These are phyloP conservation scores for Termitomyces sp. DNA, from an alignment of 768 basidiomycete genomes.

Conservation along the genomic window DNA sequence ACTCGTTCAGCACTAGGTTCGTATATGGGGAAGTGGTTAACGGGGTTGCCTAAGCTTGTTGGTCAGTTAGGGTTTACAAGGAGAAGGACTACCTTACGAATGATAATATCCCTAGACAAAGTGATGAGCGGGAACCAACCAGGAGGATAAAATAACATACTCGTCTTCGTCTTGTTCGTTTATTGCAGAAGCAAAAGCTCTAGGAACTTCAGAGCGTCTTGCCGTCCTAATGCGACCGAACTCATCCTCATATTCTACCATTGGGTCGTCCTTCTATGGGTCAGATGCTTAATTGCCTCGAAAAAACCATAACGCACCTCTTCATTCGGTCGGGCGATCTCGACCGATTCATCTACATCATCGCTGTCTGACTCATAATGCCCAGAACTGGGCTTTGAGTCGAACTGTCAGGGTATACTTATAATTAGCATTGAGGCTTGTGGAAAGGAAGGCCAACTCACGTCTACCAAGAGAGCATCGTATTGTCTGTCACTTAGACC, in stretches of 20 bases:
- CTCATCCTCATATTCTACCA: conserved; percentile 85
- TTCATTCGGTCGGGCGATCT: conserved; percentile 48
- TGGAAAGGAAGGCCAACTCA: conserved; percentile 31
- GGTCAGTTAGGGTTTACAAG: not conserved
- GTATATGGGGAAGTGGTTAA: conserved; percentile 84
- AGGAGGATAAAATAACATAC: conserved; percentile 30
- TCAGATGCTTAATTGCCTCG: conserved; percentile 3
- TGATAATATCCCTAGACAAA: conserved; percentile 49
- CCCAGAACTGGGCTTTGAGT: conserved; percentile 46
- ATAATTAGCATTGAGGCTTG: not conserved
- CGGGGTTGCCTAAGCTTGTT: conserved; percentile 61
- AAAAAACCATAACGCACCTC: conserved; percentile 26
- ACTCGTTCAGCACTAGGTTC: conserved; percentile 79
- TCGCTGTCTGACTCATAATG: conserved; percentile 67
- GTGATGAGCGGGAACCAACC: conserved; percentile 8
- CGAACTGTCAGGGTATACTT: conserved; percentile 49
- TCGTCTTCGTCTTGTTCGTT: conserved; percentile 54
- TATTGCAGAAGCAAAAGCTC: conserved; percentile 49
- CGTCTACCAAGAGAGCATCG: conserved; percentile 71
- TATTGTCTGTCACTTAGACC: conserved; percentile 76
- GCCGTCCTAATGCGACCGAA: conserved; percentile 75
- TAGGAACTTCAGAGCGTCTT: conserved; percentile 72
- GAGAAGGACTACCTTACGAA: conserved; percentile 34
- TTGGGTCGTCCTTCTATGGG: conserved; percentile 57
- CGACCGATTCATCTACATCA: conserved; percentile 75